Evolutionary conservation across 202 grass and related monocot species (phyloP).

Genomic region (Schoenoplectus triqueter): DNA sequence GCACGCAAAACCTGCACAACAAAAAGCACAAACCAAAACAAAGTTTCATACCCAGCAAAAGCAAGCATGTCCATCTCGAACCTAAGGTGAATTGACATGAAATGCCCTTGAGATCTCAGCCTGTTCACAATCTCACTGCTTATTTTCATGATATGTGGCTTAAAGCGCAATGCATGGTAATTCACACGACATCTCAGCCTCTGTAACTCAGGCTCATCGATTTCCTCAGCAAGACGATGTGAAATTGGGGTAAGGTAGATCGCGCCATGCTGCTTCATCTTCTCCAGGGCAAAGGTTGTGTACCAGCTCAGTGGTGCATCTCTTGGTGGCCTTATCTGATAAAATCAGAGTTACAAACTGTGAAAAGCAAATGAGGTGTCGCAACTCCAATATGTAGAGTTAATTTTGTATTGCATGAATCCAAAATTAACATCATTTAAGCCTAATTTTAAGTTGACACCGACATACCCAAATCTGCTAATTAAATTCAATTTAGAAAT

Average conservation of each 20-base stretch:
- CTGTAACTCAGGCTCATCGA: constrained; percentile 85
- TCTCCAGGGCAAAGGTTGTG: constrained; percentile 70
- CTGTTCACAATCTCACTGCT: constrained; percentile 93
- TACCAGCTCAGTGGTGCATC: constrained; percentile 97
- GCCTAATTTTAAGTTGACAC: not conserved
- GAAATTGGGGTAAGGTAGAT: constrained; percentile 99
- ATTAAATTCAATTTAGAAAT: constrained; percentile 13
- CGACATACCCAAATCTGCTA: constrained; percentile 6
- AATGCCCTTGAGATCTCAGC: constrained; percentile 78
- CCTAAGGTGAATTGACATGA: constrained; percentile 94
- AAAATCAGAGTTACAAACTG: constrained; percentile 6
- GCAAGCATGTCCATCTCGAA: constrained; percentile 99
- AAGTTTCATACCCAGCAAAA: constrained; percentile 78
- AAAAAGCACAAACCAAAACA: constrained; percentile 15
- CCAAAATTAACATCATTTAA: constrained; percentile 1
- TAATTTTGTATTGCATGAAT: not conserved
- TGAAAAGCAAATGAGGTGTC: not conserved
- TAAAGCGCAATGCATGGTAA: constrained; percentile 93
- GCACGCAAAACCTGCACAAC: not conserved
- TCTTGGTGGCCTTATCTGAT: constrained; percentile 87
- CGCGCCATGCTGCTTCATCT: constrained; percentile 82
- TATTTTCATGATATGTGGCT: constrained; percentile 88
- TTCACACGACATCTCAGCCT: constrained; percentile 96
- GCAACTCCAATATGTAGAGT: not conserved
- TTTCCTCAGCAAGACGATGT: constrained; percentile 91